phyloP scores from a whole-genome alignment of 257 asterid species.

The Parsonsia alboflavescens region DNA sequence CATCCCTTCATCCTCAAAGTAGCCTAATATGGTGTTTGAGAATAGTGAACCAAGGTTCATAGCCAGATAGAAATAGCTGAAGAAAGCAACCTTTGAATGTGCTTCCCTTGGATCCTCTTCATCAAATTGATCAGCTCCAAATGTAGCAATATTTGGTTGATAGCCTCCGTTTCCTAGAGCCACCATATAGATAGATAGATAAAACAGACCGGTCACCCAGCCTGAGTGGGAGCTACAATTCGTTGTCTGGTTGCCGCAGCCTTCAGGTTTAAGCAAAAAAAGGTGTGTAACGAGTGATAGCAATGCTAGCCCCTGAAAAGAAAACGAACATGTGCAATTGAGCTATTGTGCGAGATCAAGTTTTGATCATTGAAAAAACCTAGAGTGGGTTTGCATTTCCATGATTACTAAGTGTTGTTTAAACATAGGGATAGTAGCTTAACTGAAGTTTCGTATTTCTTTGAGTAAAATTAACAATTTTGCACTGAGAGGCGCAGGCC shows the following conservation, averaged over 20 bases:
- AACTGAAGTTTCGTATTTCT: not conserved
- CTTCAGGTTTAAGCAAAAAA: constrained; percentile 61
- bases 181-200: constrained; percentile 69
- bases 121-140: constrained; percentile 95
- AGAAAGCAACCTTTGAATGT: constrained; percentile 66
- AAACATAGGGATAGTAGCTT: not conserved
- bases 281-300: constrained; percentile 60
- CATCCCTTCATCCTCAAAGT: constrained; percentile 76
- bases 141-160: constrained; percentile 88
- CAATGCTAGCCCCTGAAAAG: constrained; percentile 59
- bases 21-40: constrained; percentile 77
- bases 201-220: constrained; percentile 65
- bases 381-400: not conserved
- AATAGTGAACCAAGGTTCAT: constrained; percentile 85
- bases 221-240: constrained; percentile 52
- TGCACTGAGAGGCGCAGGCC: not conserved
- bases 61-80: constrained; percentile 88
- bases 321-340: not conserved
- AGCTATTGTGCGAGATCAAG: not conserved
- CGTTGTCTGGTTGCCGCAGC: constrained; percentile 59
- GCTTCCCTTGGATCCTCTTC: constrained; percentile 59
- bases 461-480: not conserved
- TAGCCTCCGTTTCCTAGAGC: constrained; percentile 97
- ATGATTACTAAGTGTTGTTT: not conserved
- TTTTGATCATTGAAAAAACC: not conserved